Evolutionary conservation across 2,329 filamentous ascomycete genomes (phyloP), one percentile per base, ranked within the genome.

Genomic region (Lachnellula suecica): DNA sequence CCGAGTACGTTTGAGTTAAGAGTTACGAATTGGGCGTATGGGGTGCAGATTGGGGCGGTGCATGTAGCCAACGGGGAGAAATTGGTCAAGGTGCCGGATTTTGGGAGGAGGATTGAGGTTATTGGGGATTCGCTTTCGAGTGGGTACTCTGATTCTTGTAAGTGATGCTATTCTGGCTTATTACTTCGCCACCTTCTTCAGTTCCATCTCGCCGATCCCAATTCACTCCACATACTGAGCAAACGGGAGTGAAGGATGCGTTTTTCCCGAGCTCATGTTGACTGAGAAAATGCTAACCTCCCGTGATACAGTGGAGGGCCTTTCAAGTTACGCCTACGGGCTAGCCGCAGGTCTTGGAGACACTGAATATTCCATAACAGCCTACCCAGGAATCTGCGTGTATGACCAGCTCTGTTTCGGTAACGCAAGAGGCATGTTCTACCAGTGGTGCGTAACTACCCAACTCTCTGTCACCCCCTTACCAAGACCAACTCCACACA

Each of bases 21-120:
- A 56, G 81, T 84, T 15, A 81, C 81, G 1, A 85, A 85, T 59
- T 85, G 79, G 80, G 79, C 73, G 15, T 79, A 78, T 58, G 81
- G 81, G 2, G 74, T 84, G 3, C 81, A 85, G 64, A 75, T 85
- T 41, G 69, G 71, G 17, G 70, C 74, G 7, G 72, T 84, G 2
- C 77, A 82, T 49, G 70, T 82, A 13, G 71, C 70, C 2, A 64
- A 68, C 3, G 71, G 71, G 4, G 70, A 73, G 34, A 69, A 68
- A 19, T 68, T 84, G 5, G 66, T 79, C 58, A 74, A 74, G 53
- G 52, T 74, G 4, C 67, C 70, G 2, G 62, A 70, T 19, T 70
- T 67, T 52, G 57, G 59, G 7, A 67, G 69, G 38, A 65, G 63
- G 2, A 71, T 75, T 41, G 71, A 76, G 58, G 70, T 78, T 50